Evolutionary conservation across 257 asterid genomes (phyloP).

Genomic region (Eustoma russellianum): DNA sequence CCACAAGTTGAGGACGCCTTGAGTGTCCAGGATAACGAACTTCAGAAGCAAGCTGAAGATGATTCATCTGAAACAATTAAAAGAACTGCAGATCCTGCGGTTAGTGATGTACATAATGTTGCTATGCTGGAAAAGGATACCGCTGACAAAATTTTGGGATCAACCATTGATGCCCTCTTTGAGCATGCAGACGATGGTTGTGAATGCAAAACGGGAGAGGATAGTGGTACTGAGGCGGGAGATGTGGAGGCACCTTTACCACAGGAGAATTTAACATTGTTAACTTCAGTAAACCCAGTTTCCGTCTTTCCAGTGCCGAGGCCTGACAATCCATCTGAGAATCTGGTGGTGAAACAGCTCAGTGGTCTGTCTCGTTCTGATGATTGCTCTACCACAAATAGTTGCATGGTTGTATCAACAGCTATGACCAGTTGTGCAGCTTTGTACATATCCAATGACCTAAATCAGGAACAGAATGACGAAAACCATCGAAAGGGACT

Average conservation of each 20-base stretch:
- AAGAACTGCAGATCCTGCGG: not conserved
- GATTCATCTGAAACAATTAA: conserved; percentile 1
- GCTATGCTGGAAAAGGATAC: conserved; percentile 1
- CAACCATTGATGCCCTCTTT: not conserved
- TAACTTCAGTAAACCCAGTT: not conserved
- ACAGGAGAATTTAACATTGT: not conserved
- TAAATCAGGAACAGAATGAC: conserved; percentile 12
- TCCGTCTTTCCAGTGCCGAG: conserved; percentile 1
- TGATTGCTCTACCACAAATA: not conserved
- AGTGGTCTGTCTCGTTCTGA: conserved; percentile 1
- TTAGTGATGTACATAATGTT: not conserved
- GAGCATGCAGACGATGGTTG: conserved; percentile 4
- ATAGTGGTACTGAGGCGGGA: not conserved
- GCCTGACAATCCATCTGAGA: not conserved
- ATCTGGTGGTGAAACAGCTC: not conserved
- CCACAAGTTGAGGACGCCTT: conserved; percentile 4
- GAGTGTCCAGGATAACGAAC: conserved; percentile 9
- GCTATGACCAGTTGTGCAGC: not conserved
- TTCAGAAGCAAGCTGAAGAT: conserved; percentile 9
- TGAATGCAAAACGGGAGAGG: not conserved
- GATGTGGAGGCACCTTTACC: not conserved
- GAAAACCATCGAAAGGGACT: not conserved
- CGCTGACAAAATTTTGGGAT: not conserved
- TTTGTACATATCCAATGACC: conserved; percentile 3
- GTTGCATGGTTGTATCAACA: not conserved